phyloP scores from a whole-genome alignment of 2,329 filamentous ascomycete species.

The Didymella sp. region DNA sequence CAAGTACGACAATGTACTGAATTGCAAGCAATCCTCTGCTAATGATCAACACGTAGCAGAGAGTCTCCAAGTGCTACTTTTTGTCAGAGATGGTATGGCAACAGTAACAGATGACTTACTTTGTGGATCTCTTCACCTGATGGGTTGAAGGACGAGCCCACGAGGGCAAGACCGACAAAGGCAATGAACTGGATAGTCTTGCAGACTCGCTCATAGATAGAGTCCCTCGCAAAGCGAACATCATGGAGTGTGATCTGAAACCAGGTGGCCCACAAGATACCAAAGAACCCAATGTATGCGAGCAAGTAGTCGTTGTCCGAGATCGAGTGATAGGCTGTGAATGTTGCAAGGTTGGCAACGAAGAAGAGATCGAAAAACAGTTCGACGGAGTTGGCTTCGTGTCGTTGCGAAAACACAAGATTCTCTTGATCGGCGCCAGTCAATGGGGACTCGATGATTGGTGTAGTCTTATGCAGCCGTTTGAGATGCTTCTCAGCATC shows the following conservation, averaged over 20 bases:
- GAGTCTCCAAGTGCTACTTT: slow-evolving; percentile 43
- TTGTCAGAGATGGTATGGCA: slow-evolving; percentile 8
- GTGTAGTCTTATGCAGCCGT: slow-evolving; percentile 44
- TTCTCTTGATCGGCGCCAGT: slow-evolving; percentile 45
- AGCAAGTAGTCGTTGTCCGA: slow-evolving; percentile 43
- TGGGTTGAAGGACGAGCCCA: slow-evolving; percentile 48
- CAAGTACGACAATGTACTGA: slow-evolving; percentile 45
- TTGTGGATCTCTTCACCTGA: slow-evolving; percentile 35
- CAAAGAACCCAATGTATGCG: slow-evolving; percentile 50
- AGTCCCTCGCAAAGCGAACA: slow-evolving; percentile 50
- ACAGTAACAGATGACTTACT: slow-evolving; percentile 21
- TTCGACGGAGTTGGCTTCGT: slow-evolving; percentile 50
- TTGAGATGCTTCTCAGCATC: slow-evolving; percentile 48
- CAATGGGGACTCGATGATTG: slow-evolving; percentile 47
- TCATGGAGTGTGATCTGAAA: slow-evolving; percentile 51
- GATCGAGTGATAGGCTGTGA: slow-evolving; percentile 50
- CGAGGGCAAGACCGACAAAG: slow-evolving; percentile 48
- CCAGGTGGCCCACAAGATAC: slow-evolving; percentile 49
- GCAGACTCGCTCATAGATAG: slow-evolving; percentile 48
- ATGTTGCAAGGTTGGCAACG: slow-evolving; percentile 49
- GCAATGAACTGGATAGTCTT: slow-evolving; percentile 49
- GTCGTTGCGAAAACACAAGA: slow-evolving; percentile 48
- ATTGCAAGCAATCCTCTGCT: slow-evolving; percentile 42
- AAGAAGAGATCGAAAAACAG: slow-evolving; percentile 48
- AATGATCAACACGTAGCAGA: slow-evolving; percentile 47